Evolutionary conservation across 441 rosid species (phyloP), one percentile per base, ranked within the genome.

Genomic region (Gossypium trilobum): DNA sequence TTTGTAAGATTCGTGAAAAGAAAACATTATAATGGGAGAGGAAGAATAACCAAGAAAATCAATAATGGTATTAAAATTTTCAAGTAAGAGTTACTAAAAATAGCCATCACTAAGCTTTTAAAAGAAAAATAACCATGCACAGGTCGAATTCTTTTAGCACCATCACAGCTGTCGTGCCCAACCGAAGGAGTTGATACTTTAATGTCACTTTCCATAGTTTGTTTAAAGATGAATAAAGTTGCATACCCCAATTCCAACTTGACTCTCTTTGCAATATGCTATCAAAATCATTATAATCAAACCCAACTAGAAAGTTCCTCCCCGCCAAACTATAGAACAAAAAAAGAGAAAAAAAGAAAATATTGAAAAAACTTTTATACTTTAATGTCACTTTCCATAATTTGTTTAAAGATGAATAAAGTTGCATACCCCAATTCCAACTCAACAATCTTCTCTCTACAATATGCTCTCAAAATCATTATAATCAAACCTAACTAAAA

Each of bases 151-250:
- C 81, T 86, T 48, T 81, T 83, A 75, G 52, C 79, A 60, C 82
- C 84, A 73, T 87, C 85, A 13, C 60, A 25, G 64, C 68, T 84
- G 8, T 51, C 19, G 62, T 76, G 75, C 78, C 95, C 92, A 78
- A 80, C 86, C 5, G 84, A 73, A 48, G 91, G 89, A 78, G 87
- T 75, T 61, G 88, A 79, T 57, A 81, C 72, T 22, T 83, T 67
- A 57, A 73, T 76, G 56, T 89, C 91, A 88, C 91, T 81, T 85
- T 87, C 91, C 97, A 95, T 95, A 79, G 46, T 82, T 87, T 50
- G 73, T 86, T 59, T 75, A 73, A 75, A 80, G 71, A 75, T 52
- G 68, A 77, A 76, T 77, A 82, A 81, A 76, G 73, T 77, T 73
- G 72, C 87, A 82, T 75, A 86, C 79, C 77, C 87, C 82, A 74